Evolutionary conservation across 2,329 filamentous ascomycete genomes (phyloP).

Genomic region (Pseudofabraea citricarpa): DNA sequence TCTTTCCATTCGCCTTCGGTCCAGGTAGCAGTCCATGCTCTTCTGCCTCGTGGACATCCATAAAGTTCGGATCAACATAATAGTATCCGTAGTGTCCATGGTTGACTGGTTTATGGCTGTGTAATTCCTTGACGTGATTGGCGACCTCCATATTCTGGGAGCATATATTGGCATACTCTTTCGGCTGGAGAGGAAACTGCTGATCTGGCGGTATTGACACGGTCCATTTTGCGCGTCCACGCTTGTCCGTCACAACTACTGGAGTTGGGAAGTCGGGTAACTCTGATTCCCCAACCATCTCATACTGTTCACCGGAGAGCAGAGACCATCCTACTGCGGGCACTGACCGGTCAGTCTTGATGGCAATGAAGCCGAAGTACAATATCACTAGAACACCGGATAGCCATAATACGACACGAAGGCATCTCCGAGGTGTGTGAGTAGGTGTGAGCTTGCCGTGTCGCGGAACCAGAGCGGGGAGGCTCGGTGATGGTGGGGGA

Average conservation of each 20-base stretch:
- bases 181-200: constrained; percentile 60
- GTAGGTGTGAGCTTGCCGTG: constrained; percentile 56
- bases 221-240: constrained; percentile 69
- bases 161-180: constrained; percentile 67
- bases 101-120: constrained; percentile 35
- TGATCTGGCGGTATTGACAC: constrained; percentile 67
- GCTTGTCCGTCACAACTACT: constrained; percentile 61
- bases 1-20: constrained; percentile 27
- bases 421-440: constrained; percentile 17
- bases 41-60: constrained; percentile 72
- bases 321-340: constrained; percentile 35
- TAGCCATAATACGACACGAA: constrained; percentile 43
- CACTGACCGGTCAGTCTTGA: constrained; percentile 27
- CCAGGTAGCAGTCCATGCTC: constrained; percentile 51
- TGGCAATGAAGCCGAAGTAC: constrained; percentile 38
- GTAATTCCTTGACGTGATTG: constrained; percentile 47
- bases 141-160: constrained; percentile 62
- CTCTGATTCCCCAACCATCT: constrained; percentile 61
- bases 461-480: constrained; percentile 63
- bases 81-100: constrained; percentile 51
- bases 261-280: constrained; percentile 71
- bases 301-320: constrained; percentile 45
- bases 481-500: constrained; percentile 65
- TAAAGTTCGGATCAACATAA: constrained; percentile 60
- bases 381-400: constrained; percentile 44